Conservation (phyloP, 2,329 filamentous ascomycete species). For the Drechslerella coelobrocha region DNA sequence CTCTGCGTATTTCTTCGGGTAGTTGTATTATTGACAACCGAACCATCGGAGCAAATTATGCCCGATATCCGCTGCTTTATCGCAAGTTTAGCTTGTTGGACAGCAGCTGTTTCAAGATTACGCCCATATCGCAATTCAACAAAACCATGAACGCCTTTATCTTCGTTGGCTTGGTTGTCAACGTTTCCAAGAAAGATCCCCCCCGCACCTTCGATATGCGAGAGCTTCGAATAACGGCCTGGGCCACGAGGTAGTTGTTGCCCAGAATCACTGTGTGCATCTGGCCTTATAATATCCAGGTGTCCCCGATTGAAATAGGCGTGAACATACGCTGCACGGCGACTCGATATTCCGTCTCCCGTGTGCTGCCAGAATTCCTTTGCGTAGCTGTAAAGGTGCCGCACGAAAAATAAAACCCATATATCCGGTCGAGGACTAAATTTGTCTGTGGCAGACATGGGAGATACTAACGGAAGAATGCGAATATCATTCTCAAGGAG, state of each 20-base stretch:
- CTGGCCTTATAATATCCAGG: slow-evolving; percentile 62
- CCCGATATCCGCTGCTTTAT: slow-evolving; percentile 88
- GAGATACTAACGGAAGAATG: slow-evolving; percentile 11
- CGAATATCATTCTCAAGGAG: neutral
- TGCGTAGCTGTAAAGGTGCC: slow-evolving; percentile 72
- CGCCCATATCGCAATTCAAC: slow-evolving; percentile 93
- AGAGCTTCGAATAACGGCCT: slow-evolving; percentile 53
- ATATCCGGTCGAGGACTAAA: slow-evolving; percentile 61
- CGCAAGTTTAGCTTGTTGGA: slow-evolving; percentile 81
- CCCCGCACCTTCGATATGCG: too few species aligned
- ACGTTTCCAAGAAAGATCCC: slow-evolving; percentile 47
- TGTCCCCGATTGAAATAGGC: slow-evolving; percentile 74
- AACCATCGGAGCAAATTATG: slow-evolving; percentile 75
- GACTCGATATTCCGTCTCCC: slow-evolving; percentile 88
- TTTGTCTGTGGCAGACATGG: neutral
- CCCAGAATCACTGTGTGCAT: neutral
- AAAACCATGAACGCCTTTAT: slow-evolving; percentile 70
- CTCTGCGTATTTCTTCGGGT: slow-evolving; percentile 65
- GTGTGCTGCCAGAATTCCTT: slow-evolving; percentile 98
- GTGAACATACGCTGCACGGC: slow-evolving; percentile 88
- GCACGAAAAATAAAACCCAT: slow-evolving; percentile 69
- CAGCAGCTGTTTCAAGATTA: slow-evolving; percentile 81
- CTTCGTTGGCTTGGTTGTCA: slow-evolving; percentile 53
- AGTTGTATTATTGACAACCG: slow-evolving; percentile 66
- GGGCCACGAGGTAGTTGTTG: slow-evolving; percentile 51